Percentiles rank a stretch among this genome's conserved stretches.
Evolutionary conservation across 805 yeast species (phyloP).

Genomic region (Schwanniomyces sp.): DNA sequence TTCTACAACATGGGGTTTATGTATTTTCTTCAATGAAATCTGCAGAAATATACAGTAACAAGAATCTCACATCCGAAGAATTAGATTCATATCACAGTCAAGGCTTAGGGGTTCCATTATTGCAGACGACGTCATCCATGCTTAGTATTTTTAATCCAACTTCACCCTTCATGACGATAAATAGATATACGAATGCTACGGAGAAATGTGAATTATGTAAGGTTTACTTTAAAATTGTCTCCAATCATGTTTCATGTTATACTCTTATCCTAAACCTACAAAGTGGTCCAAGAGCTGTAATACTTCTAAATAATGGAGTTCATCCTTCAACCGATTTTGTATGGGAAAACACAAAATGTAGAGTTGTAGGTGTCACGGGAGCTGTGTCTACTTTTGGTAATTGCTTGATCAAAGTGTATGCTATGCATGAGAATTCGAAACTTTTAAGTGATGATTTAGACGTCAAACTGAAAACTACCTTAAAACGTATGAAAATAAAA

Average conservation of each 20-base stretch:
- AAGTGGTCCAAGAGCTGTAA: slow-evolving; percentile 10
- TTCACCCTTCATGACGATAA: slow-evolving; percentile 27
- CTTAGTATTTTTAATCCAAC: slow-evolving; percentile 25
- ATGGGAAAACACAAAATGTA: slow-evolving; percentile 26
- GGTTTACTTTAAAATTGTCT: slow-evolving; percentile 27
- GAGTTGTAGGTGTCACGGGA: slow-evolving; percentile 32
- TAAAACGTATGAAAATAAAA: slow-evolving; percentile 9
- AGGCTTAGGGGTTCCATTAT: slow-evolving; percentile 10
- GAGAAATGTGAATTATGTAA: slow-evolving; percentile 23
- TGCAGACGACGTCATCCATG: slow-evolving; percentile 20
- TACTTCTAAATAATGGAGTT: slow-evolving; percentile 26
- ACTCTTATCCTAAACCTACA: slow-evolving; percentile 19
- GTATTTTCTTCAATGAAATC: slow-evolving; percentile 11
- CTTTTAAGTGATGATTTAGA: slow-evolving; percentile 21
- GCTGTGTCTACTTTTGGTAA: slow-evolving; percentile 35
- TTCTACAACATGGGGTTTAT: slow-evolving; percentile 18
- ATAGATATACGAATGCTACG: slow-evolving; percentile 9
- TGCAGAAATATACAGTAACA: slow-evolving; percentile 7
- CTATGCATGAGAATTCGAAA: slow-evolving; percentile 15
- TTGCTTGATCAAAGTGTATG: slow-evolving; percentile 23
- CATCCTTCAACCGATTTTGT: slow-evolving; percentile 29
- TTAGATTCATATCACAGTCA: slow-evolving; percentile 4
- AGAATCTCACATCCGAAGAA: neutral
- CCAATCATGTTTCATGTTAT: slow-evolving; percentile 28
- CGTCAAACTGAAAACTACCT: slow-evolving; percentile 5